These are phyloP conservation scores for Tetramitus jugosus DNA, from an alignment of 208 protist species.

Conservation along the genomic window DNA sequence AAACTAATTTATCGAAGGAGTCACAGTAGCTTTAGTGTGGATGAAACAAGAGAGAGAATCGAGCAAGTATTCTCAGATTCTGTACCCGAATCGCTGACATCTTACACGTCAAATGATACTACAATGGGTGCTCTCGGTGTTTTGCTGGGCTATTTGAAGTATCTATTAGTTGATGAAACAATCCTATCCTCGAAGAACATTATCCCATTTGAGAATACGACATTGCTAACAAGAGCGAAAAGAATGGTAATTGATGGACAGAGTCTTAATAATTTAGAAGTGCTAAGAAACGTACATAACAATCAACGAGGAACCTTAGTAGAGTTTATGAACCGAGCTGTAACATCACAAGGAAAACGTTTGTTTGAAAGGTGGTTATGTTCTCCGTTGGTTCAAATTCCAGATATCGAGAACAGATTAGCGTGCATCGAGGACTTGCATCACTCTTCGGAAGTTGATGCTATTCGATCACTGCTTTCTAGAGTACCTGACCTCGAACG, in stretches of 20 bases:
- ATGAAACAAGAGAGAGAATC: too few species aligned
- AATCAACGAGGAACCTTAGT: constrained; percentile 26
- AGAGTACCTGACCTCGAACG: constrained; percentile 1
- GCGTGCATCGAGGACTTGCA: constrained; percentile 32
- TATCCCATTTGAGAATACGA: constrained; percentile 30
- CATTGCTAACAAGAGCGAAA: background rate
- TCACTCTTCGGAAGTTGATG: background rate
- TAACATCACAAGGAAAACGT: constrained; percentile 26
- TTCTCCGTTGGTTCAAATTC: constrained; percentile 6
- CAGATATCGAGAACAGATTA: constrained; percentile 27
- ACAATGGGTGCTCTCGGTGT: background rate
- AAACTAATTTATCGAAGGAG: too few species aligned
- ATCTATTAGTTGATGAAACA: constrained; percentile 24
- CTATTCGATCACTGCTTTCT: background rate
- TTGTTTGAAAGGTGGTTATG: constrained; percentile 34
- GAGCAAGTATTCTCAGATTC: too few species aligned
- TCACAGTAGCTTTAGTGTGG: too few species aligned
- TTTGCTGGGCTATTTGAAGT: too few species aligned
- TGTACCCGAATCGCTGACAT: too few species aligned
- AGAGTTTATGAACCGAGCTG: constrained; percentile 20
- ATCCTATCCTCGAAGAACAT: background rate
- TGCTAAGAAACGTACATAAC: constrained; percentile 22
- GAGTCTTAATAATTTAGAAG: constrained; percentile 31
- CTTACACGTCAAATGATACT: constrained; percentile 9
- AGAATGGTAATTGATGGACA: constrained; percentile 30